phyloP scores from a whole-genome alignment of 306 rosid species.

The Mimosa pudica region DNA sequence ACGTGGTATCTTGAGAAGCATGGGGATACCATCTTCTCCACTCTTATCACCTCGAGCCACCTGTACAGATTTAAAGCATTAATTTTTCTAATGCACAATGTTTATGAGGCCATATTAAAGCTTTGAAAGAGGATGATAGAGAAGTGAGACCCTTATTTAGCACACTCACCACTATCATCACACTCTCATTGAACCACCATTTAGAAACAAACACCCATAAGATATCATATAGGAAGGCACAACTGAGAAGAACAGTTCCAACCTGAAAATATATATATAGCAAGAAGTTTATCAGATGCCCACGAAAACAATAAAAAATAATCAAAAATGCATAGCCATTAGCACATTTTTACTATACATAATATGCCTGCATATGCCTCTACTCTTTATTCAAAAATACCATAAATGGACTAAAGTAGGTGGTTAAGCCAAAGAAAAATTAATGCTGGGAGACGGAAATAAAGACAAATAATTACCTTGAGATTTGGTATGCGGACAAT shows the following conservation, averaged over 20 bases:
- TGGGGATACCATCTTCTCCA: conserved; percentile 99
- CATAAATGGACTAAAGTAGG: conserved; percentile 12
- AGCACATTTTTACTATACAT: conserved; percentile 10
- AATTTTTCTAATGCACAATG: not conserved
- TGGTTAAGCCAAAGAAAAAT: not conserved
- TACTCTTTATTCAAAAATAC: conserved; percentile 16
- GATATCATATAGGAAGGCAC: conserved; percentile 94
- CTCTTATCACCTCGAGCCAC: conserved; percentile 98
- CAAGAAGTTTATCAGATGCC: conserved; percentile 15
- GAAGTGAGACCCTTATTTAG: conserved; percentile 13
- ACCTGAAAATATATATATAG: conserved; percentile 58
- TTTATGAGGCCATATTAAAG: conserved; percentile 26
- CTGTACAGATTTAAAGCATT: conserved; percentile 46
- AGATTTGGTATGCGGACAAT: conserved; percentile 96
- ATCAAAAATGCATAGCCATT: conserved; percentile 10
- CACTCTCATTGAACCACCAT: conserved; percentile 97
- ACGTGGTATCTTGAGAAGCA: conserved; percentile 97
- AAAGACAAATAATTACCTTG: conserved; percentile 61
- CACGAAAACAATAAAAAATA: conserved; percentile 5
- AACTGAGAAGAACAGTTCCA: conserved; percentile 96
- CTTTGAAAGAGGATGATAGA: conserved; percentile 17
- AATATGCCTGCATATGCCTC: conserved; percentile 18
- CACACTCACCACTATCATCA: conserved; percentile 97
- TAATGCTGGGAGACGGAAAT: conserved; percentile 3
- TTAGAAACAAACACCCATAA: conserved; percentile 98